Evolutionary conservation across 2,329 filamentous ascomycete genomes (phyloP).

Genomic region (Septoria petroselini): DNA sequence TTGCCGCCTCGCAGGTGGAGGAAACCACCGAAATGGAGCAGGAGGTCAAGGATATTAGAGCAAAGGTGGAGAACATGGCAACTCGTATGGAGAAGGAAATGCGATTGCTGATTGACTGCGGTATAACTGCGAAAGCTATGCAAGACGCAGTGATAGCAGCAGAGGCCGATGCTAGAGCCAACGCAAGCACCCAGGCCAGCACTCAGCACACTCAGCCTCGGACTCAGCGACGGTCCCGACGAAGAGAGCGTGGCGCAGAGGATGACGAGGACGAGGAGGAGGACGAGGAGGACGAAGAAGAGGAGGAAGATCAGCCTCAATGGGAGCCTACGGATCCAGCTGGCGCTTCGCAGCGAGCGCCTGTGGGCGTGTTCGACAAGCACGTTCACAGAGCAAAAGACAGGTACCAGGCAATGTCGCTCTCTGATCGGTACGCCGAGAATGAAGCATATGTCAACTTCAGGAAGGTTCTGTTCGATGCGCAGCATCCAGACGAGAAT

Average conservation of each 20-base stretch:
- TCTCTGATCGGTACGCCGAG: slow-evolving; percentile 51
- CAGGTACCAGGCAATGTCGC: slow-evolving; percentile 42
- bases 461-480: slow-evolving; percentile 60
- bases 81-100: slow-evolving; percentile 56
- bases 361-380: slow-evolving; percentile 40
- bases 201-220: slow-evolving; percentile 36
- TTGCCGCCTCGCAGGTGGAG: slow-evolving; percentile 35
- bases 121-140: slow-evolving; percentile 47
- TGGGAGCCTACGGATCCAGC: slow-evolving; percentile 42
- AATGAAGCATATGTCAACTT: slow-evolving; percentile 62
- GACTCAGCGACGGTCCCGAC: slow-evolving; percentile 30
- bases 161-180: slow-evolving; percentile 37
- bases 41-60: slow-evolving; percentile 41
- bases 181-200: slow-evolving; percentile 39
- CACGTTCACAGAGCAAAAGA: slow-evolving; percentile 44
- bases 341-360: slow-evolving; percentile 38
- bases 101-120: slow-evolving; percentile 57
- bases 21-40: slow-evolving; percentile 40
- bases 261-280: slow-evolving; percentile 23
- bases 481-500: slow-evolving; percentile 53
- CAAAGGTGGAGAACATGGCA: slow-evolving; percentile 53
- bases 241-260: slow-evolving; percentile 23
- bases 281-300: slow-evolving; percentile 37
- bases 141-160: slow-evolving; percentile 46
- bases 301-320: slow-evolving; percentile 41